Conservation (phyloP, 2,329 filamentous ascomycete species). For the Camptophora hylomeconis region DNA sequence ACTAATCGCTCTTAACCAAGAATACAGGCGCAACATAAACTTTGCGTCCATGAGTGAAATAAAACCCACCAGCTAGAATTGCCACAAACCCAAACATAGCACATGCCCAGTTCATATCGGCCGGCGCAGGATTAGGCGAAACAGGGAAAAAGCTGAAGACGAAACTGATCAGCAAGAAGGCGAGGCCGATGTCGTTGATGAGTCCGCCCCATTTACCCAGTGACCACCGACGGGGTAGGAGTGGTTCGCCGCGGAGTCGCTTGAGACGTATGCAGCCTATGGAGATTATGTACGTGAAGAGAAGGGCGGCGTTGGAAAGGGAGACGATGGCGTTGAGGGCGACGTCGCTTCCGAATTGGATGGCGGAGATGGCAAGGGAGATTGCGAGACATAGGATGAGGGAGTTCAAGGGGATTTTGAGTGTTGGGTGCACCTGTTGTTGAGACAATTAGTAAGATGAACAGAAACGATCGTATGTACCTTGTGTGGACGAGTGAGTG, state of each 20-base stretch:
- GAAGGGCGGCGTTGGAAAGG: slow-evolving; percentile 22
- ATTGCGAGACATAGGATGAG: slow-evolving; percentile 19
- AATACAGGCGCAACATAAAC: too few species aligned
- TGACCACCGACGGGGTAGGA: slow-evolving; percentile 22
- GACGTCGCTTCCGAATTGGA: slow-evolving; percentile 22
- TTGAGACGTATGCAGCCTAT: slow-evolving; percentile 19
- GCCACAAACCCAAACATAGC: slow-evolving; percentile 45
- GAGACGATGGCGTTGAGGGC: slow-evolving; percentile 23
- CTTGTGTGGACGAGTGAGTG: neutral
- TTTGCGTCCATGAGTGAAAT: slow-evolving; percentile 35
- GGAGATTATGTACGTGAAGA: slow-evolving; percentile 21
- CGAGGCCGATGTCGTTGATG: slow-evolving; percentile 31
- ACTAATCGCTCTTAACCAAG: too few species aligned
- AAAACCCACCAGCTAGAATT: slow-evolving; percentile 36
- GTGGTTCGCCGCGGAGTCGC: slow-evolving; percentile 18
- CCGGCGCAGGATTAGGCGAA: slow-evolving; percentile 29
- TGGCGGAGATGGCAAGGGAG: slow-evolving; percentile 21
- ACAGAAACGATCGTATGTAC: too few species aligned
- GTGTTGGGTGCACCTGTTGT: slow-evolving; percentile 11
- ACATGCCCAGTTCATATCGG: slow-evolving; percentile 47
- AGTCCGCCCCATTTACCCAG: slow-evolving; percentile 24
- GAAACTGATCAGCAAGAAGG: slow-evolving; percentile 34
- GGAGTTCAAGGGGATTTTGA: slow-evolving; percentile 17
- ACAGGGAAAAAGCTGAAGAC: slow-evolving; percentile 41
- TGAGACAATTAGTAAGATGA: too few species aligned